Evolutionary conservation across 441 rosid species (phyloP).

Genomic region (Populus hybrid): DNA sequence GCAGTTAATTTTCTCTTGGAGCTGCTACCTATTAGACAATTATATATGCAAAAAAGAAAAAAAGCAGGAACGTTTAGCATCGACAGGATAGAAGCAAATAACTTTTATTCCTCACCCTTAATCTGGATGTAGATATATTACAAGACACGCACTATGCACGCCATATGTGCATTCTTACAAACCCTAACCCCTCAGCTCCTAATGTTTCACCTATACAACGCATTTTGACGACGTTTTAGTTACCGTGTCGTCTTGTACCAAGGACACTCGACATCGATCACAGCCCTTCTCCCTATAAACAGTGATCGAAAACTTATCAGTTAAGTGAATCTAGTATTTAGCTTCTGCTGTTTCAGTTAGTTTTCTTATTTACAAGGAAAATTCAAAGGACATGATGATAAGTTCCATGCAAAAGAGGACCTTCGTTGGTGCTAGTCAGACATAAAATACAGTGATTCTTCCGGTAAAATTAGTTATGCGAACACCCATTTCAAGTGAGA

Average conservation of each 20-base stretch:
- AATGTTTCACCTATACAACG: neutral
- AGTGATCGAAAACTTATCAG: too few relatives aligned
- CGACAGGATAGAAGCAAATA: neutral
- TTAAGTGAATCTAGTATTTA: too few relatives aligned
- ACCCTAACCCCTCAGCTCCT: neutral
- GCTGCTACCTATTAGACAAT: neutral
- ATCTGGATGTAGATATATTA: neutral
- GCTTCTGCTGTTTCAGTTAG: too few relatives aligned
- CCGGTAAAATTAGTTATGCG: too few relatives aligned
- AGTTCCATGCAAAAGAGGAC: neutral
- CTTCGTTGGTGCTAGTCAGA: neutral
- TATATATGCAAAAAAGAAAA: too few relatives aligned
- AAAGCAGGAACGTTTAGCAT: too few relatives aligned
- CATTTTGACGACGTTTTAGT: neutral
- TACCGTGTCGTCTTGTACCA: neutral
- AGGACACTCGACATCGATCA: neutral
- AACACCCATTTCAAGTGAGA: too few relatives aligned
- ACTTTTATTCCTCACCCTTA: neutral
- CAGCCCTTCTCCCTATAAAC: neutral
- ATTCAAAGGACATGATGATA: neutral
- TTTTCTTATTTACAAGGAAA: neutral
- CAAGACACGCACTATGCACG: too few relatives aligned
- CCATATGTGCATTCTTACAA: neutral
- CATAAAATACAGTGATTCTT: neutral
- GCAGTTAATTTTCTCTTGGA: neutral